Evolutionary conservation across 129 eudicot species (phyloP).

Genomic region (Apium graveolens): DNA sequence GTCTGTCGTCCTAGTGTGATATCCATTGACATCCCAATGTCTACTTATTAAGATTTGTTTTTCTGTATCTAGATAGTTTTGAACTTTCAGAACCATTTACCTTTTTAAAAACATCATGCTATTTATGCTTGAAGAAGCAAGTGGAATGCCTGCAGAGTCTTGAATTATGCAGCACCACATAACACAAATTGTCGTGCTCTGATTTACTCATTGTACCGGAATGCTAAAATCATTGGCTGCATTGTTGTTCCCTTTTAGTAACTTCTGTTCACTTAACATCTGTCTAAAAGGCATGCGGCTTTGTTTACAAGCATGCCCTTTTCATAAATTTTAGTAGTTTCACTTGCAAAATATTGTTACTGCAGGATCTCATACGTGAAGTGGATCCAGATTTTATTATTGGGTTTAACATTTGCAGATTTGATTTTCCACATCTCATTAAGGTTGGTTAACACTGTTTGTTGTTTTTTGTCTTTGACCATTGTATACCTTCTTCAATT

Average conservation of each 20-base stretch:
- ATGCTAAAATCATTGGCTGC: neutral
- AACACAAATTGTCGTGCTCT: neutral
- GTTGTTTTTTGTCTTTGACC: neutral
- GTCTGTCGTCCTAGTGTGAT: neutral
- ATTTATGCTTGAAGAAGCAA: neutral
- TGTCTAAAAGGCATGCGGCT: neutral
- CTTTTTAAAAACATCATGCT: neutral
- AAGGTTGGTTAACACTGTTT: constrained; percentile 38
- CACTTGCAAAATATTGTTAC: neutral
- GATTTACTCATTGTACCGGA: neutral
- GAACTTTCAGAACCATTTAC: neutral
- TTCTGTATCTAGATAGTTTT: neutral
- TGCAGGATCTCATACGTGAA: constrained; percentile 82
- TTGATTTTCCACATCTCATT: constrained; percentile 94
- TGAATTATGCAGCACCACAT: neutral
- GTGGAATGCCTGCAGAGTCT: neutral
- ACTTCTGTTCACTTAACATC: neutral
- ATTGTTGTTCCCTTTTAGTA: neutral
- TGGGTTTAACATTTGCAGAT: constrained; percentile 95
- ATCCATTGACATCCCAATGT: neutral
- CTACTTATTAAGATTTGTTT: neutral
- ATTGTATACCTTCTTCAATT: neutral
- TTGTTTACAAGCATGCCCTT: neutral
- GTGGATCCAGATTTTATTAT: constrained; percentile 95
- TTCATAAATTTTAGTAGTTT: constrained; percentile 12